Percentiles rank a stretch among this genome's conserved stretches.
Evolutionary conservation across 352 stramenopile species (phyloP).

Genomic region (Pythium dissotocum): DNA sequence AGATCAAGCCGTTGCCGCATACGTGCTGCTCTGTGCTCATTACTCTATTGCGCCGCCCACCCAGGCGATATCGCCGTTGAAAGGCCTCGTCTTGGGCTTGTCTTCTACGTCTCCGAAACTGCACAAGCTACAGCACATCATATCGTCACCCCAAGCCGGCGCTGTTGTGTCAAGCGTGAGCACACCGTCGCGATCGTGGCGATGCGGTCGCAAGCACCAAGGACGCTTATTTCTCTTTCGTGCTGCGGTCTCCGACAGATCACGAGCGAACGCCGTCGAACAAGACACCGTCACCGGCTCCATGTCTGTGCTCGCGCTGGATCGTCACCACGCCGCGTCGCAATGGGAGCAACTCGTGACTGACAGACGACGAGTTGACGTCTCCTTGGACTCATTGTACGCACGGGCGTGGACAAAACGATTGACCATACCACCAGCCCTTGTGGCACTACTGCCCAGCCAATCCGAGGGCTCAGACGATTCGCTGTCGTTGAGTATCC

Average conservation of each 20-base stretch:
- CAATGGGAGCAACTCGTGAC: neutral
- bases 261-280: neutral
- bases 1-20: conserved; percentile 47
- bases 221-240: conserved; percentile 26
- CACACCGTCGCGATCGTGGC: conserved; percentile 7
- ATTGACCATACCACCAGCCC: neutral
- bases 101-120: neutral
- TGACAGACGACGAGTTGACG: neutral
- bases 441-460: neutral
- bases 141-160: neutral
- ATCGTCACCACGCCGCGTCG: conserved; percentile 4
- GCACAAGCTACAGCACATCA: neutral
- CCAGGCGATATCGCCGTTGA: neutral
- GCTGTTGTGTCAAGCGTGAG: neutral
- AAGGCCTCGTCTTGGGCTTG: neutral
- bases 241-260: neutral
- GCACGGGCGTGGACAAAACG: conserved; percentile 10
- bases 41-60: conserved; percentile 24
- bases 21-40: conserved; percentile 40
- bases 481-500: neutral
- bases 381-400: neutral
- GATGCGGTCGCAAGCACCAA: conserved; percentile 20
- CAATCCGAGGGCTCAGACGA: neutral
- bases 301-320: conserved; percentile 1
- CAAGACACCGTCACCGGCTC: neutral